These are phyloP conservation scores for Chaetomium globosum DNA, from an alignment of 2,329 filamentous ascomycete species.

Conservation along the genomic window DNA sequence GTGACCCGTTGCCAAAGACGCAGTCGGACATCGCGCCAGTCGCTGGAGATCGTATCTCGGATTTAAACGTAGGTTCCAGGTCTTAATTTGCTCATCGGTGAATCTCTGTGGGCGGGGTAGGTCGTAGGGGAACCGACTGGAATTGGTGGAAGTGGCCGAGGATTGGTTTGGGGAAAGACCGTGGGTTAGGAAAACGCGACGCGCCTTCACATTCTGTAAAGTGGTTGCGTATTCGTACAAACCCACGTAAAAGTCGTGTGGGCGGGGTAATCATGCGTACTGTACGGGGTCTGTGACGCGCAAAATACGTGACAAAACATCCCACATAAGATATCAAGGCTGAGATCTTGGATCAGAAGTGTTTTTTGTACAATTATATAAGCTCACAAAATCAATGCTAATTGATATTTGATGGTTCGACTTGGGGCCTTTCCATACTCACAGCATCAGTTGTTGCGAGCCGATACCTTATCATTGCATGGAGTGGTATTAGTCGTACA, in stretches of 20 bases:
- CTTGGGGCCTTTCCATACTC: not conserved
- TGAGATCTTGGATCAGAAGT: too few species aligned
- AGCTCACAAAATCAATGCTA: not conserved
- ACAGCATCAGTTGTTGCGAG: not conserved
- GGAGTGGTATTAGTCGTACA: too few species aligned
- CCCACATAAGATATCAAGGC: not conserved
- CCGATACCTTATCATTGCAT: not conserved
- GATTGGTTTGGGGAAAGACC: not conserved
- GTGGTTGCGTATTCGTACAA: too few species aligned
- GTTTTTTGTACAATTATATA: not conserved
- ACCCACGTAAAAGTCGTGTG: too few species aligned
- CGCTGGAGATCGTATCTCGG: not conserved
- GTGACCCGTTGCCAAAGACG: too few species aligned
- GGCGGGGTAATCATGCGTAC: too few species aligned
- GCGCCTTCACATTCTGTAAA: constrained; percentile 16
- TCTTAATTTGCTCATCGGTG: not conserved
- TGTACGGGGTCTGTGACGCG: too few species aligned
- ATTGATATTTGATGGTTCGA: not conserved
- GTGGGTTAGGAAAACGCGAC: constrained; percentile 21
- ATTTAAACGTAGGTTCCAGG: not conserved
- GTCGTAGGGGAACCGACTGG: not conserved
- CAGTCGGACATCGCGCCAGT: constrained; percentile 5
- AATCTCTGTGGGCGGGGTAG: not conserved
- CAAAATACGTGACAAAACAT: not conserved
- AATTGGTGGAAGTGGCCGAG: not conserved